Evolutionary conservation across 805 yeast species (phyloP).

Genomic region (Saturnispora sanitii): DNA sequence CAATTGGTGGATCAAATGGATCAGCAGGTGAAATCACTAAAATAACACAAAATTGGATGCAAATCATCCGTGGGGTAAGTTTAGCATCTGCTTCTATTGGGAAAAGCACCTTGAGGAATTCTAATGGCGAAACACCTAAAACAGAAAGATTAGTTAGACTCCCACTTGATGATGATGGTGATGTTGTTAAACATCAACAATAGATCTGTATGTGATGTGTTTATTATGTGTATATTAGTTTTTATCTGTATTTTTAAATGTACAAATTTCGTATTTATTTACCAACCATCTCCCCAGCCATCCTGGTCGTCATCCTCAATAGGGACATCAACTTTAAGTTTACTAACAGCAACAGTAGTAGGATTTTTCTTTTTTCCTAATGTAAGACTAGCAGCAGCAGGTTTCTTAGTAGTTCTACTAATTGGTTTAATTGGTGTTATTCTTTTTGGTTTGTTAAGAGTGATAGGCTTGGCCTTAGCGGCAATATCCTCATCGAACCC

Average conservation of each 20-base stretch:
- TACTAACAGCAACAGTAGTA: slow-evolving; percentile 13
- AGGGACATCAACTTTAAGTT: slow-evolving; percentile 27
- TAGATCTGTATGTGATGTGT: background rate
- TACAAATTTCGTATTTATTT: background rate
- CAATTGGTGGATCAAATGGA: slow-evolving; percentile 37
- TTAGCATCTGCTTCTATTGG: slow-evolving; percentile 47
- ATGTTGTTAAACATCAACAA: slow-evolving; percentile 23
- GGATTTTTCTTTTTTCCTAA: slow-evolving; percentile 1
- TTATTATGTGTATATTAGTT: background rate
- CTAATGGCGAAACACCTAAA: slow-evolving; percentile 30
- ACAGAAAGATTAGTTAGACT: slow-evolving; percentile 63
- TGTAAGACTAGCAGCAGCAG: slow-evolving; percentile 3
- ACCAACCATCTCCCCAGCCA: slow-evolving; percentile 42
- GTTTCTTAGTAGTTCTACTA: slow-evolving; percentile 2
- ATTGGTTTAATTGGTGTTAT: background rate
- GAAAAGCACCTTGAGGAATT: slow-evolving; percentile 36
- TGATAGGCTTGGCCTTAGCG: slow-evolving; percentile 1
- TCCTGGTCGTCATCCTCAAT: slow-evolving; percentile 28
- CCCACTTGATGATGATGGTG: slow-evolving; percentile 35
- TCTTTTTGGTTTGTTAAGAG: slow-evolving; percentile 2
- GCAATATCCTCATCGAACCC: slow-evolving; percentile 21
- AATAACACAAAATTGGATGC: slow-evolving; percentile 57
- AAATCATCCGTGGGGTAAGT: slow-evolving; percentile 48
- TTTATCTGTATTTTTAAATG: background rate
- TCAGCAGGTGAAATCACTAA: slow-evolving; percentile 45